Evolutionary conservation across 257 asterid species (phyloP).

Genomic region (Nicotiana noctiflora): DNA sequence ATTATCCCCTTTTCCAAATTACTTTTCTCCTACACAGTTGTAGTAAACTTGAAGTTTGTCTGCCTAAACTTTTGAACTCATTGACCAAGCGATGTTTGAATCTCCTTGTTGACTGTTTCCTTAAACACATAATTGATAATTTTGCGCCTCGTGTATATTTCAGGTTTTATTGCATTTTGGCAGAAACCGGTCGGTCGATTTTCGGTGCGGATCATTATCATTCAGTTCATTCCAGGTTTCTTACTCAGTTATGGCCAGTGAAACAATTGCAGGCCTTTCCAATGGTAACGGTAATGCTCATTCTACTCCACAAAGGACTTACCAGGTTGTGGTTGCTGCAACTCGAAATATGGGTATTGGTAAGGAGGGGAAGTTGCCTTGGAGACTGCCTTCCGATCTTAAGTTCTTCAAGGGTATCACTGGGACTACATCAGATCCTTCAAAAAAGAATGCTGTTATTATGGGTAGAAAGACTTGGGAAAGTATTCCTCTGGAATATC

Average conservation of each 20-base stretch:
- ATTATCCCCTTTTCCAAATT: not conserved
- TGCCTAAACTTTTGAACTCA: not conserved
- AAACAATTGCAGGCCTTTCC: constrained; percentile 26
- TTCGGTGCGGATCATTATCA: not conserved
- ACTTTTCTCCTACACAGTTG: not conserved
- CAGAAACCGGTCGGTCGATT: constrained; percentile 17
- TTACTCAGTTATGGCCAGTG: constrained; percentile 46
- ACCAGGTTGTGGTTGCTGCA: constrained; percentile 94
- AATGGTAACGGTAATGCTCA: constrained; percentile 25
- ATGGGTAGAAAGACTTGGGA: constrained; percentile 99
- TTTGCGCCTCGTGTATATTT: constrained; percentile 15
- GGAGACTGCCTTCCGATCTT: constrained; percentile 88
- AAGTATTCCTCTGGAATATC: constrained; percentile 71
- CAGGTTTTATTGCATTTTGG: constrained; percentile 18
- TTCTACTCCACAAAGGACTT: constrained; percentile 40
- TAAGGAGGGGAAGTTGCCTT: constrained; percentile 79
- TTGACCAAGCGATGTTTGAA: not conserved
- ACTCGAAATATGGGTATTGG: constrained; percentile 89
- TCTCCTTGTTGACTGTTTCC: not conserved
- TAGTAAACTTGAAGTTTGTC: not conserved
- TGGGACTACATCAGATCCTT: constrained; percentile 44
- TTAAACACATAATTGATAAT: constrained; percentile 17
- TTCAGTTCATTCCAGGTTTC: constrained; percentile 10
- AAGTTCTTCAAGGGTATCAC: constrained; percentile 84
- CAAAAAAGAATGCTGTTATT: constrained; percentile 77